Evolutionary conservation across 164 flowering plant species (phyloP).

Genomic region (Platanus orientalis): DNA sequence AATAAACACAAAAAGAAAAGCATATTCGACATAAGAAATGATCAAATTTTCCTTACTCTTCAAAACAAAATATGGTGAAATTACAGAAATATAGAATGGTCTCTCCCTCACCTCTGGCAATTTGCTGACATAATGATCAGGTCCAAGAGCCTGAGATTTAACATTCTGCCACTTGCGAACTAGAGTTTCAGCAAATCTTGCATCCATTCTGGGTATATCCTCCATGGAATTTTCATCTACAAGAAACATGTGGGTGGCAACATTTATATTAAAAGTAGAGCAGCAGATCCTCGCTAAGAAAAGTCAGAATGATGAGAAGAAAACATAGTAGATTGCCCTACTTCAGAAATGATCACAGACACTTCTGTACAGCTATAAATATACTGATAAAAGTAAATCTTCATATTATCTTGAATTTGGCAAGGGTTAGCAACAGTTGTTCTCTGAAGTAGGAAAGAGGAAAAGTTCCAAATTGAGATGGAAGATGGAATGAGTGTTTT

Average conservation of each 20-base stretch:
- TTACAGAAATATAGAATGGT: neutral
- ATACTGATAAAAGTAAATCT: too few relatives aligned
- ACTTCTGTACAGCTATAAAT: too few relatives aligned
- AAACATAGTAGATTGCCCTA: too few relatives aligned
- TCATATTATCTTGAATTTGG: too few relatives aligned
- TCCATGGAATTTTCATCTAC: constrained; percentile 38
- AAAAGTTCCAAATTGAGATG: too few relatives aligned
- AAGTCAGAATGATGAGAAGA: too few relatives aligned
- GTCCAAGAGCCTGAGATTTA: constrained; percentile 90
- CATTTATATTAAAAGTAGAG: neutral
- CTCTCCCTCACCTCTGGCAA: constrained; percentile 73
- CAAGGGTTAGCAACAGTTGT: too few relatives aligned
- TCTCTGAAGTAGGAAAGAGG: too few relatives aligned
- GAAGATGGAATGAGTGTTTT: too few relatives aligned
- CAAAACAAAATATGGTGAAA: neutral
- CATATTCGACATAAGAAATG: too few relatives aligned
- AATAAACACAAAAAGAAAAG: neutral
- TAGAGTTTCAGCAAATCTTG: constrained; percentile 78
- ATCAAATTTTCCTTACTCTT: too few relatives aligned
- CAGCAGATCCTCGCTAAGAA: neutral
- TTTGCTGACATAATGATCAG: constrained; percentile 57
- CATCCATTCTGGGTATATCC: constrained; percentile 80
- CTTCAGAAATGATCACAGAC: too few relatives aligned
- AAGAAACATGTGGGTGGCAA: neutral
- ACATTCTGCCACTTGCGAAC: constrained; percentile 89